Base-by-base conservation (phyloP, 441 rosid species). In the Brassica balearica region DNA sequence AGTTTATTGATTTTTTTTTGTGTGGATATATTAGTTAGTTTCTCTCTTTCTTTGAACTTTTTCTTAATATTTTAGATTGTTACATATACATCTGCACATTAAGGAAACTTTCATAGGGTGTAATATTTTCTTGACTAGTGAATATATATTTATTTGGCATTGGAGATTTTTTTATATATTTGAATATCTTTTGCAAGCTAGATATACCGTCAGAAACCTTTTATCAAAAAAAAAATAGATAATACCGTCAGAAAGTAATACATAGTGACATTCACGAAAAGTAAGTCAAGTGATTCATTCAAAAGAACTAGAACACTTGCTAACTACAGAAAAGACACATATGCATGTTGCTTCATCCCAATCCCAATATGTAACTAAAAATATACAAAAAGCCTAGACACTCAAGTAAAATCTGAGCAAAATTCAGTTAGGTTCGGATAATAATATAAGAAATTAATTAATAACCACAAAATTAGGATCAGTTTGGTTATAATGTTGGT, bases 1-100 rank as follows among this genome's bases (percentile, higher is more conserved):
- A 2, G 77, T 80, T 80, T 75, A 10, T 58, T 80, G 67, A 80
- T 74, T 61, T 74, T 8, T 62, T 59, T 20, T 14, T 34, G 14
- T 55, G 43, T 73, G 73, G 12, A 64, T 56, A 72, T 78, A 71
- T 65, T 72, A 67, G 3, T 63, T 71, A 66, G 63, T 53, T 62
- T 46, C 15, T 62, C 10, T 58, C 69, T 1, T 80, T 80, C 80
- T 53, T 73, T 73, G 34, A 74, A 68, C 55, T 63, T 73, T 79
- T 69, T 51, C 60, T 73, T 23, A 25, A 10, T 68, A 8, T 32
- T 56, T 69, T 67, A 73, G 74, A 73, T 48, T 48, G 62, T 32
- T 61, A 48, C 38, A 60, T 27, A 27, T 55, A 32, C 8, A 32
- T 32, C 34, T 46, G 56, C 70, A 73, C 12, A 68, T 68, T 14